Evolutionary conservation across 192 early-diverging fungal genomes (phyloP).

Genomic region (Jimgerdemannia lactiflua): DNA sequence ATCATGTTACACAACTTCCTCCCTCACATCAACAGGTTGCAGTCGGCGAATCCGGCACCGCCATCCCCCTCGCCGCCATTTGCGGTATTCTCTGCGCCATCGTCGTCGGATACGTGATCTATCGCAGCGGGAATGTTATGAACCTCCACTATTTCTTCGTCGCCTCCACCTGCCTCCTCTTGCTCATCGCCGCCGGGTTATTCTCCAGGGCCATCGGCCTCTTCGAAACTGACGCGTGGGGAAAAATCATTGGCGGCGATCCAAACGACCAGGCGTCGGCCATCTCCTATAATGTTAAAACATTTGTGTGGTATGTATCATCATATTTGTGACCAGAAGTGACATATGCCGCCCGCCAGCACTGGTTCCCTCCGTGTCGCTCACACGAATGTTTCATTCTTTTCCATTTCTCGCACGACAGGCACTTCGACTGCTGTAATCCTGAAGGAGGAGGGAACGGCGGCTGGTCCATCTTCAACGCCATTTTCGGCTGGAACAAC

Average conservation of each 20-base stretch:
- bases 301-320: conserved; percentile 8
- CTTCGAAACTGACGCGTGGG: conserved; percentile 69
- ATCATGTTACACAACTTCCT: not conserved
- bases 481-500: conserved; percentile 75
- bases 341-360: not conserved
- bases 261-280: conserved; percentile 53
- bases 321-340: not conserved
- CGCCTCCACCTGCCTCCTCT: conserved; percentile 64
- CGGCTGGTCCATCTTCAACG: conserved; percentile 71
- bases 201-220: conserved; percentile 61
- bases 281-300: conserved; percentile 30
- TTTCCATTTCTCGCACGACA: not conserved
- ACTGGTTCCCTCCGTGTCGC: too few species aligned
- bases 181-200: conserved; percentile 82
- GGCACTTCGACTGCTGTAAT: conserved; percentile 40
- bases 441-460: conserved; percentile 43
- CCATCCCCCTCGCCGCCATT: conserved; percentile 81
- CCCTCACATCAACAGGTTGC: conserved; percentile 41
- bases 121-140: conserved; percentile 65
- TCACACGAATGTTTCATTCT: too few species aligned
- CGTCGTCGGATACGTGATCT: conserved; percentile 72
- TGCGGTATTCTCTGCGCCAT: conserved; percentile 66
- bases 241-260: conserved; percentile 58
- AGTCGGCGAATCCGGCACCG: conserved; percentile 53
- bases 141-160: conserved; percentile 80